Evolutionary conservation across 2,329 filamentous ascomycete genomes (phyloP), one percentile per base, ranked within the genome.

Genomic region (Paracorniculantispora psalliotae): DNA sequence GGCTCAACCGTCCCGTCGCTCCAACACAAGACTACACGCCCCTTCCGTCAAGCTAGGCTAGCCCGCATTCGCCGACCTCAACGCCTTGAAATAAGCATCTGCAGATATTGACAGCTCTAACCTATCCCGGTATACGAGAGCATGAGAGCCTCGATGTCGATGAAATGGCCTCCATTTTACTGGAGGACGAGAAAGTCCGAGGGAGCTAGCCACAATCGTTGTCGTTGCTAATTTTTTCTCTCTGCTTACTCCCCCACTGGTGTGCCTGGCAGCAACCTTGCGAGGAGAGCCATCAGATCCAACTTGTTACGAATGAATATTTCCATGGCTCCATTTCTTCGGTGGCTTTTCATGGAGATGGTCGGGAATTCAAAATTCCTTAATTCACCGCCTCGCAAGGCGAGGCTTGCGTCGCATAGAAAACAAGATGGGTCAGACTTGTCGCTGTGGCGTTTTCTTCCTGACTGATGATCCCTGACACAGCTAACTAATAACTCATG

Each of bases 191-290:
- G 30, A 56, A 30, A 28, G 10, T 19, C 23, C 26, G 39, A 19
- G 13, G 26, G 39, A 19, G 26, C 43, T 46, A 46, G 26, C 26
- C 44, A 19, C 21, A 19, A 21, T 48, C 53, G 47, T 56, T 15
- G 33, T 21, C 17, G 43, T 48, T 56, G 53, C 53, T 56, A 56
- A 30, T 25, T 56, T 56, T 41, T 54, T 13, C 39, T 47, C 30
- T 56, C 53, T 26, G 53, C 53, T 48, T 48, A 56, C 53, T 48
- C 44, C 53, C 41, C 43, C 53, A 47, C 53, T 30, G 13, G 9
- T 17, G 4, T 21, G 28, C 30, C 30, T 25, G 28, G 41, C 15
- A 46, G n/a, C 19, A 46, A 41, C 41, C 26, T 54, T 26, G 26
- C 39, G 37, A 41, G 26, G n/a, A 35, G 28, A 23, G 13, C 8